A percentile compares a stretch with the other conserved stretches of the same genome.
phyloP scores from a whole-genome alignment of 2,329 filamentous ascomycete species.

The Fusarium duplospermum region DNA sequence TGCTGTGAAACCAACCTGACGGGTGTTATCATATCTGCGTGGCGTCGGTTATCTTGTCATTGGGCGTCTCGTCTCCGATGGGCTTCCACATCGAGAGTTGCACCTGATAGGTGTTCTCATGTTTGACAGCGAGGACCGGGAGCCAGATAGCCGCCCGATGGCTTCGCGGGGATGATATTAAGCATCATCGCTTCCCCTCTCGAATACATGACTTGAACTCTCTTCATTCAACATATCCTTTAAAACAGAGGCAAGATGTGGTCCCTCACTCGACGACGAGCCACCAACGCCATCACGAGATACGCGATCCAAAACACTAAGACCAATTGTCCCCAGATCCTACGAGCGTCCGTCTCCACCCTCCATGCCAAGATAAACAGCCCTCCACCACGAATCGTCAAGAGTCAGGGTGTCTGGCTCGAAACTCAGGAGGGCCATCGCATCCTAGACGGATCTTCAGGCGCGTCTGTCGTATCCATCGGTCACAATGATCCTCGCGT shows the following conservation, averaged over 20 bases:
- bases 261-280: not conserved
- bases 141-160: not conserved
- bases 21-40: not conserved
- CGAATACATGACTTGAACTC: not conserved
- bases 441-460: constrained; percentile 29
- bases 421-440: constrained; percentile 21
- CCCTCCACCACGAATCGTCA: constrained; percentile 23
- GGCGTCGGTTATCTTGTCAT: constrained; percentile 8
- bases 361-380: constrained; percentile 32
- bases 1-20: not conserved
- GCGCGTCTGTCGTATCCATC: constrained; percentile 32
- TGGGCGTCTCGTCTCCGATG: constrained; percentile 14
- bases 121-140: not conserved
- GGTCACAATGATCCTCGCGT: constrained; percentile 25
- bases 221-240: not conserved
- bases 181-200: not conserved
- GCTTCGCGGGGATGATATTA: not conserved
- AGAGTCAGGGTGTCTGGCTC: constrained; percentile 24
- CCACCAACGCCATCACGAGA: not conserved
- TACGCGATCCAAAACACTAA: not conserved
- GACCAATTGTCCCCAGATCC: accelerated
- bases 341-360: constrained; percentile 18
- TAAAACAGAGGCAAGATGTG: not conserved
- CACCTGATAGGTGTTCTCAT: not conserved
- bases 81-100: not conserved